Evolutionary conservation across 108 stramenopile species (phyloP).

Genomic region (Phaeodactylum tricornutum): DNA sequence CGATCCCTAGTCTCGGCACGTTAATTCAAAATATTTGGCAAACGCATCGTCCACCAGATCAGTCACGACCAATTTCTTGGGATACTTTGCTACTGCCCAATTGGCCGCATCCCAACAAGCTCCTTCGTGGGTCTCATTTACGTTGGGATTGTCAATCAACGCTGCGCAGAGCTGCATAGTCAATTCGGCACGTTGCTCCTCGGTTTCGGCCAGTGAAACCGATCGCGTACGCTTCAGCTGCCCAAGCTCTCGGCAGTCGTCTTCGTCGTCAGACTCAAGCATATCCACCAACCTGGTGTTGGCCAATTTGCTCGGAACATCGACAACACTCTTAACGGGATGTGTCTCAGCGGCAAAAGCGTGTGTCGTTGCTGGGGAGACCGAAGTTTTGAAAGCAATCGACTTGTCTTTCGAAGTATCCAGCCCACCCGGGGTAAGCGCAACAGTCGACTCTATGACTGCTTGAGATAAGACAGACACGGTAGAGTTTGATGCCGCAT

Average conservation of each 20-base stretch:
- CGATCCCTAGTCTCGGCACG: too few relatives aligned
- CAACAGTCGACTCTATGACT: too few relatives aligned
- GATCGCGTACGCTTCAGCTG: background rate
- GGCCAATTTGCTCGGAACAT: too few relatives aligned
- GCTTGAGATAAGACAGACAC: too few relatives aligned
- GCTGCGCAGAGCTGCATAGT: background rate
- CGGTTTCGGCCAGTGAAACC: background rate
- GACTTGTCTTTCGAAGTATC: too few relatives aligned
- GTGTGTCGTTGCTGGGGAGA: too few relatives aligned
- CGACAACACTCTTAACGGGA: too few relatives aligned
- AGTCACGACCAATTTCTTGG: background rate
- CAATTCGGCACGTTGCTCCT: background rate
- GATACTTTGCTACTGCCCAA: constrained; percentile 11
- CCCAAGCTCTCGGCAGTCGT: background rate
- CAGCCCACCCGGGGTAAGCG: too few relatives aligned
- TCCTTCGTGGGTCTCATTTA: constrained; percentile 4
- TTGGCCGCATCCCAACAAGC: constrained; percentile 13
- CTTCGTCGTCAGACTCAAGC: background rate
- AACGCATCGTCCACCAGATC: background rate
- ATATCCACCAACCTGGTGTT: constrained; percentile 1
- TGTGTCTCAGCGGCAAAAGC: too few relatives aligned
- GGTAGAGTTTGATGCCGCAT: too few relatives aligned
- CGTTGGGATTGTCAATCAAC: constrained; percentile 2
- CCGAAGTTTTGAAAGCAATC: too few relatives aligned
- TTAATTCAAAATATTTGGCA: constrained; percentile 1